Evolutionary conservation across 306 rosid genomes (phyloP).

Genomic region (Casuarina glauca): DNA sequence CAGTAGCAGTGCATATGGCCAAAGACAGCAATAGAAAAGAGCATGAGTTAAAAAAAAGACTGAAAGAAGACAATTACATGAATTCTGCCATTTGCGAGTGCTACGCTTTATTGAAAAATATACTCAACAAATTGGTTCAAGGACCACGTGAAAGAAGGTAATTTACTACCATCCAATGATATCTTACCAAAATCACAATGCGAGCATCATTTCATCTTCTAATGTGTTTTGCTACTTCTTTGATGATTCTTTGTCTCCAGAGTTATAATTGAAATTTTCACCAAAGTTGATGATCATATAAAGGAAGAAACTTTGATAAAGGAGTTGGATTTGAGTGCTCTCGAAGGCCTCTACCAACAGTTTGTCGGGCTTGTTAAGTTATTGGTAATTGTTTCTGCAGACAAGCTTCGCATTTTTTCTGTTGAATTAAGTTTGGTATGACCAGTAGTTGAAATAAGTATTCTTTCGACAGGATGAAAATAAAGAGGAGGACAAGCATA

Average conservation of each 20-base stretch:
- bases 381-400: conserved; percentile 61
- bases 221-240: conserved; percentile 17
- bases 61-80: conserved; percentile 71
- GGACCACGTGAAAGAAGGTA: conserved; percentile 75
- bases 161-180: conserved; percentile 30
- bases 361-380: conserved; percentile 58
- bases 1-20: conserved; percentile 96
- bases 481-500: conserved; percentile 64
- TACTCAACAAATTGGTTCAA: conserved; percentile 63
- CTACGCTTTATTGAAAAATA: conserved; percentile 70
- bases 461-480: conserved; percentile 54
- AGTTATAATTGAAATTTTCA: conserved; percentile 62
- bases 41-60: conserved; percentile 72
- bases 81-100: conserved; percentile 80
- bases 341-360: conserved; percentile 62
- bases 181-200: conserved; percentile 14
- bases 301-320: conserved; percentile 24
- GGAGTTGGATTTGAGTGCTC: conserved; percentile 72
- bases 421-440: conserved; percentile 2
- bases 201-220: conserved; percentile 12
- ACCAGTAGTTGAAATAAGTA: conserved; percentile 21
- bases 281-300: conserved; percentile 58
- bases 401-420: conserved; percentile 20
- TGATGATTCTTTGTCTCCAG: conserved; percentile 50
- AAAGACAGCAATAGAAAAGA: conserved; percentile 74